Evolutionary conservation across 495 filamentous ascomycete genomes (phyloP), one percentile per base, ranked within the genome.

Genomic region (Ramalina intermedia): DNA sequence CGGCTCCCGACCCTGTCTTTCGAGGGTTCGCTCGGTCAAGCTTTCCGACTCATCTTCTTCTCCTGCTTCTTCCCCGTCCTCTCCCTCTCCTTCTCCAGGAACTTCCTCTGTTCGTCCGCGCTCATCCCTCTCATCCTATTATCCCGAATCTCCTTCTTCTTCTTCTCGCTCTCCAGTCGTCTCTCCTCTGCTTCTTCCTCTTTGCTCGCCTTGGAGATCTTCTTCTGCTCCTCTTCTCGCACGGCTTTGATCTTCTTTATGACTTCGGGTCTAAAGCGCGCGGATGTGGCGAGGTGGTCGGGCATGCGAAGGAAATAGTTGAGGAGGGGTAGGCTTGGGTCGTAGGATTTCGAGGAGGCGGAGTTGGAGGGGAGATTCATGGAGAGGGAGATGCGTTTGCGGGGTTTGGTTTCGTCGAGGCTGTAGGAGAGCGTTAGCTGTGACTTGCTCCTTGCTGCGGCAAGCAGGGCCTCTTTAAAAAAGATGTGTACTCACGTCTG

Each of bases 101-200:
- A 96, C 71, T 90, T 94, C 69, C 86, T 83, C 76, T 96, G 91
- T 58, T 91, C 87, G 56, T 94, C 89, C 17, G 90, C 89, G 53
- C 78, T 87, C 71, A 98, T 78, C 8, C 76, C 74, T 58, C 82
- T 84, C 46, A 98, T 68, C 66, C 80, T 72, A 43, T 75, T 72
- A 59, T 98, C 91, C n/a, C 91, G 73, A 74, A 94, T 87, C 58
- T 87, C 78, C 72, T 93, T 96, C 74, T 87, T 93, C 57, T 76
- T 67, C 73, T 84, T 86, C 64, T 96, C 91, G 16, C 77, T 75
- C 57, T 86, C 78, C 6, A 76, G 49, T 53, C 75, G 74, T 36
- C 87, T 71, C 74, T 96, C 93, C 69, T 95, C 91, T 42, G 85
- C 83, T 71, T 90, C 89, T 66, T 93, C 87, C n/a, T 87, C 86